Base-by-base conservation (phyloP, 768 basidiomycete species). In the Russula sp. region DNA sequence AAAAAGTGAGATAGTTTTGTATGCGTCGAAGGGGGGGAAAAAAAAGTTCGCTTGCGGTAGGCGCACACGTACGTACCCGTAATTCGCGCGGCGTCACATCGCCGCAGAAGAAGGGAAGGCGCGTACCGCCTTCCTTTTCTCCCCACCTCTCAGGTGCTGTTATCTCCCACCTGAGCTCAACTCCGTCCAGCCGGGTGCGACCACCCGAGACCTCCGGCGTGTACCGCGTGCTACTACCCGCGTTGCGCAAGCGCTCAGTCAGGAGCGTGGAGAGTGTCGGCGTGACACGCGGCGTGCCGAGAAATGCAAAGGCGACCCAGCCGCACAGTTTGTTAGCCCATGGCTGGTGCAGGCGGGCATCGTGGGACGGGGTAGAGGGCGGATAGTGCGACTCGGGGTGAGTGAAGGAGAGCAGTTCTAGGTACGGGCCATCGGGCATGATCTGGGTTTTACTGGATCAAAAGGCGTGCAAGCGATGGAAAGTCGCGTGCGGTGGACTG, bases 81-180 rank as follows among this genome's bases (percentile, higher is more conserved):
- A 78, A 77, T 2, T 71, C 64, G 51, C 87, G 74, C 3, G 85
- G 81, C 3, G 86, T 88, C 1, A 87, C 73, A 68, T 90, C 88
- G 10, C 85, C 85, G 67, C 88, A 90, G 70, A 85, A 90, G 68
- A 90, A 90, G 7, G 88, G 88, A 18, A 84, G 70, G 68, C 66
- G 2, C 79, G 66, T 45, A 41, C 49, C 59, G 20, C 67, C 57
- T 46, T 52, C 42, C 18, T 78, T 11, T 72, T 66, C 9, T 29
- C 16, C 48, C 65, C 38, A 48, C 56, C 45, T 14, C 52, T 56
- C 11, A 41, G 84, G 75, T 4, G 74, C 70, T 2, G 75, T 79
- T 42, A 87, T 79, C 43, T 83, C 68, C 86, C 87, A 89, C 67
- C 80, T 70, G 49, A 90, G 63, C 13, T 76, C 71, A 38, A 75